Percentiles rank a stretch among this genome's conserved stretches.
phyloP scores from a whole-genome alignment of 139 green algal species.

The Chlorella sp. region DNA sequence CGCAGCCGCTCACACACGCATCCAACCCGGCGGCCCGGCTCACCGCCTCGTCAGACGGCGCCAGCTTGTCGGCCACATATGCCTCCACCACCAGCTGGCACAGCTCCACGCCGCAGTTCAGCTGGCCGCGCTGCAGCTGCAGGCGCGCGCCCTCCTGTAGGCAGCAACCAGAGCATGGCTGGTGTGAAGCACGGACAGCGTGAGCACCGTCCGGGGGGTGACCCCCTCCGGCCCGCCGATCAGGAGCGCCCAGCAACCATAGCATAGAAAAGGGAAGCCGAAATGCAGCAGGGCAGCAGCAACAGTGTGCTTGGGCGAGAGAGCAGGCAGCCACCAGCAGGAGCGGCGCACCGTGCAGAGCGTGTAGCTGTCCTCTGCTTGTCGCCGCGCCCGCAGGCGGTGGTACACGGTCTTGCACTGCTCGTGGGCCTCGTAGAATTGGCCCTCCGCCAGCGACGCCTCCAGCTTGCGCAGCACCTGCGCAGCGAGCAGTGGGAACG shows the following conservation, averaged over 20 bases:
- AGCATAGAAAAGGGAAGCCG: background rate
- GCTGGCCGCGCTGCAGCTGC: conserved; percentile 38
- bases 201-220: no score
- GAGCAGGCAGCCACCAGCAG: background rate
- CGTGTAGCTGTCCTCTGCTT: conserved; percentile 36
- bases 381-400: conserved; percentile 21
- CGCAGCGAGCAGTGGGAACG: background rate
- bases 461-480: conserved; percentile 44
- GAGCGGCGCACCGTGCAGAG: background rate
- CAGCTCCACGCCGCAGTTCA: conserved; percentile 47
- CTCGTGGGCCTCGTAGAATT: conserved; percentile 49
- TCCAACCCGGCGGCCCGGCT: no score
- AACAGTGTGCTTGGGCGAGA: background rate
- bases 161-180: background rate
- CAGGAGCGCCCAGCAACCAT: no score
- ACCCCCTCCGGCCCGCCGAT: no score
- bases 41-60: background rate
- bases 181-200: no score
- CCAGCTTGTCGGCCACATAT: conserved; percentile 22
- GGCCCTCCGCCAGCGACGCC: conserved; percentile 8
- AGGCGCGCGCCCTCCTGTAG: conserved; percentile 34
- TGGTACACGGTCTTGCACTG: conserved; percentile 49
- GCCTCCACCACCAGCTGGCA: conserved; percentile 42
- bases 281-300: background rate
- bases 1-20: no score